phyloP scores from a whole-genome alignment of 1,139 yeast genomes.

The Candida sanyaensis region DNA sequence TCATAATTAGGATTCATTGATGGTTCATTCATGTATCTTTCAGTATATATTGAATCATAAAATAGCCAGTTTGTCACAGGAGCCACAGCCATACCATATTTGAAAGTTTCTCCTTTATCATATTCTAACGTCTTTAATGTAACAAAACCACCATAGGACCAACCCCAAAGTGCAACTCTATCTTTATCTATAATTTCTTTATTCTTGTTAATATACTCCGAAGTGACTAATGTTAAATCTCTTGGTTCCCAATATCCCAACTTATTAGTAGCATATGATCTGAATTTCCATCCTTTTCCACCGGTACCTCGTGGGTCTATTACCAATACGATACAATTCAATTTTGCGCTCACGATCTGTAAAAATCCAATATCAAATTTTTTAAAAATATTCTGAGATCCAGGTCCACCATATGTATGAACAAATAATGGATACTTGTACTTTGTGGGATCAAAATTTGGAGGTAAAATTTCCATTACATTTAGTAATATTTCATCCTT shows the following conservation, averaged over 20 bases:
- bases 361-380: constrained; percentile 62
- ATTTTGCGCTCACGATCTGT: constrained; percentile 64
- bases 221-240: constrained; percentile 71
- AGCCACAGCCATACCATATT: constrained; percentile 79
- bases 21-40: constrained; percentile 83
- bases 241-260: constrained; percentile 89
- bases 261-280: constrained; percentile 63
- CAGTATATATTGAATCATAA: constrained; percentile 81
- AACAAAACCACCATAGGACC: constrained; percentile 83
- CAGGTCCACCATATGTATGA: constrained; percentile 93
- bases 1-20: constrained; percentile 51
- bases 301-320: constrained; percentile 97
- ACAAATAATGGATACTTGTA: constrained; percentile 78
- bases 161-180: constrained; percentile 85
- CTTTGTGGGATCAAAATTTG: constrained; percentile 53
- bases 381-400: constrained; percentile 70
- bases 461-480: constrained; percentile 76
- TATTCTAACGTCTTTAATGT: constrained; percentile 70
- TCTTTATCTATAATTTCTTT: constrained; percentile 56
- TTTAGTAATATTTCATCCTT: constrained; percentile 51
- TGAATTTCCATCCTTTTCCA: constrained; percentile 78
- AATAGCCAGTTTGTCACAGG: constrained; percentile 80
- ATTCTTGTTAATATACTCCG: constrained; percentile 56
- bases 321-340: constrained; percentile 74
- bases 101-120: constrained; percentile 61